A percentile compares a stretch with the other conserved stretches of the same genome.
These are phyloP conservation scores for Saccharomycopsis synnaedendra DNA, from an alignment of 805 yeast species.

Conservation along the genomic window DNA sequence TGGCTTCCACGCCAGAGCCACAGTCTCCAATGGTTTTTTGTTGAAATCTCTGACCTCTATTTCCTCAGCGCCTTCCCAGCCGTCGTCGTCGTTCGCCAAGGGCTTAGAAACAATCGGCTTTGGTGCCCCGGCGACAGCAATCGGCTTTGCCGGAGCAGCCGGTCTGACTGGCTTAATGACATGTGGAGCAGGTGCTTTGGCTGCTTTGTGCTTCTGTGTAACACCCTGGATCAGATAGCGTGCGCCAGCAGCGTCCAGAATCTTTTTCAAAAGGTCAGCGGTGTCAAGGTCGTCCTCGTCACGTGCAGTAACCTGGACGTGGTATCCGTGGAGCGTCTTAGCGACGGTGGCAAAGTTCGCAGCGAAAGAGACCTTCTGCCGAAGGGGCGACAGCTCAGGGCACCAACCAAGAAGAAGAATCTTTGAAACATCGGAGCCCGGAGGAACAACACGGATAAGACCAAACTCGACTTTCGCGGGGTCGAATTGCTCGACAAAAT, in stretches of 20 bases:
- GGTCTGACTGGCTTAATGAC: constrained; percentile 29
- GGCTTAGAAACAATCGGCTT: constrained; percentile 24
- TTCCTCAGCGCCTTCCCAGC: constrained; percentile 34
- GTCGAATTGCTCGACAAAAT: constrained; percentile 70
- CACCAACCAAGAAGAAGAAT: constrained; percentile 88
- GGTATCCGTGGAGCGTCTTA: constrained; percentile 67
- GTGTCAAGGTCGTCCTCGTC: constrained; percentile 83
- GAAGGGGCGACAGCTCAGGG: constrained; percentile 88
- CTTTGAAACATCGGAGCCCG: constrained; percentile 85
- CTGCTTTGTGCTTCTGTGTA: constrained; percentile 15
- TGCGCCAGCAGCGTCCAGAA: constrained; percentile 92
- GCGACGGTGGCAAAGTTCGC: constrained; percentile 68
- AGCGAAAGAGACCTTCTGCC: constrained; percentile 65
- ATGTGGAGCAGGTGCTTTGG: constrained; percentile 19
- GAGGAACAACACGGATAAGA: constrained; percentile 74
- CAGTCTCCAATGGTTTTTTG: constrained; percentile 32
- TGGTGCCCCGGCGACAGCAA: constrained; percentile 3
- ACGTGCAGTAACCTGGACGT: constrained; percentile 95
- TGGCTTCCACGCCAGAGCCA: constrained; percentile 44
- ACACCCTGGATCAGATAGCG: constrained; percentile 60
- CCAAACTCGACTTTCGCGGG: constrained; percentile 82
- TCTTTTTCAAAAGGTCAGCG: constrained; percentile 58
- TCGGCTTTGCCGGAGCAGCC: constrained; percentile 18
- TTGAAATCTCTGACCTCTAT: constrained; percentile 37
- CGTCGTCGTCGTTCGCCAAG: constrained; percentile 26